A percentile compares a stretch with the other conserved stretches of the same genome.
These are phyloP conservation scores for Candida pseudoviswanathii DNA, from an alignment of 1,139 yeast genomes.

Conservation along the genomic window DNA sequence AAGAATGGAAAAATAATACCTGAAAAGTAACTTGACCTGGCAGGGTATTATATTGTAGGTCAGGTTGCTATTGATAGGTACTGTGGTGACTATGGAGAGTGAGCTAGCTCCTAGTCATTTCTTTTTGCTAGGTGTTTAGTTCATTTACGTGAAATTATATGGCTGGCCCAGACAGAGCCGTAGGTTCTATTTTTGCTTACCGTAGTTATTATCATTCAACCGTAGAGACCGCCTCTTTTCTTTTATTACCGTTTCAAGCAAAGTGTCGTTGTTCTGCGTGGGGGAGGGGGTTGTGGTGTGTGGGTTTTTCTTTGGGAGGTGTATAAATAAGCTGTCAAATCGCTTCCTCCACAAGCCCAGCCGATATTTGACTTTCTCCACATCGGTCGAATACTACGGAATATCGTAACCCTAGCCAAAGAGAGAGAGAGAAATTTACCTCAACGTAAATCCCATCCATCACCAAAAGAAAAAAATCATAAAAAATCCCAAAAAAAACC, in stretches of 20 bases:
- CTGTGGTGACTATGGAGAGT: background rate
- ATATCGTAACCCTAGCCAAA: background rate
- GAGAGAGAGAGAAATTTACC: background rate
- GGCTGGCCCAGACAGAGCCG: too few species aligned
- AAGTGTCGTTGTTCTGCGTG: background rate
- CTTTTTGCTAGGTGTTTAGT: too few species aligned
- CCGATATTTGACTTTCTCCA: background rate
- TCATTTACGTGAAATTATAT: too few species aligned
- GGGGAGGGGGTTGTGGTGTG: too few species aligned
- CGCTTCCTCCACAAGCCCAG: background rate
- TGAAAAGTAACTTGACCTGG: background rate
- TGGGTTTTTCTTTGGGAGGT: background rate
- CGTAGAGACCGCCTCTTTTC: background rate
- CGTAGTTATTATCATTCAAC: background rate
- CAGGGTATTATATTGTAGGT: background rate
- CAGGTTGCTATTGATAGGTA: background rate
- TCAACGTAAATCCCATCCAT: background rate
- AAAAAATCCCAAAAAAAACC: background rate
- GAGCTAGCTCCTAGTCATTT: too few species aligned
- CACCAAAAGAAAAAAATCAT: background rate
- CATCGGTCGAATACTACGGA: background rate
- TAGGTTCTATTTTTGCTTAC: background rate
- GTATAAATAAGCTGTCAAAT: background rate
- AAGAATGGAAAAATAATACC: background rate
- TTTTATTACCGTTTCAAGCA: background rate